Evolutionary conservation across 768 basidiomycete species (phyloP), one percentile per base, ranked within the genome.

Genomic region (Kwoniella sp.): DNA sequence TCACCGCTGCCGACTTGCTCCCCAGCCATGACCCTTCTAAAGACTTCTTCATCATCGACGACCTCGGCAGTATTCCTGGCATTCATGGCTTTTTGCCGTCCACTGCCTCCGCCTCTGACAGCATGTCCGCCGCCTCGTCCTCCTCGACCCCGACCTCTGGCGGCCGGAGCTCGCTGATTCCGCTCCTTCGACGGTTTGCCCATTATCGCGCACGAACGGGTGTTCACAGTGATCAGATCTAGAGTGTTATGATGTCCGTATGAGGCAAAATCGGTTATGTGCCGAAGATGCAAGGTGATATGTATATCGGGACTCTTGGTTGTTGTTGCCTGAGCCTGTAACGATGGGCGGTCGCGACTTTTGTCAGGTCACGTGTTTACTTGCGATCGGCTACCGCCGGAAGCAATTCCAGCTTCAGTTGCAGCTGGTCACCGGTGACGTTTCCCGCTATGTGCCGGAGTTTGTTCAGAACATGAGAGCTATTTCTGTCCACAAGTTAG

Each of bases 151-250:
- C 71, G 55, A 51, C 72, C 53, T 41, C 67, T 20, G 23, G 72
- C 58, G 23, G 72, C 59, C 3, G 55, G 67, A 26, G 58, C 55
- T 9, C 61, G 37, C 25, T 63, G 62, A 38, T 75, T 75, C 56
- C 72, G 71, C 38, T 68, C 74, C 51, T 77, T 77, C 7, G 48
- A 61, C 51, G 76, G 73, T 61, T 77, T 77, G n/a, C 76, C 76
- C 76, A 77, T 77, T 37, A 31, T 60, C 17, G 26, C 15, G 45
- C n/a, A n/a, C n/a, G n/a, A n/a, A n/a, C n/a, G n/a, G n/a, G n/a
- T n/a, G n/a, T n/a, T n/a, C n/a, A n/a, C n/a, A n/a, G n/a, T n/a
- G n/a, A n/a, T n/a, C n/a, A n/a, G n/a, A n/a, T n/a, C n/a, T n/a
- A n/a, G n/a, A n/a, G n/a, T n/a, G n/a, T n/a, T n/a, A n/a, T n/a